Evolutionary conservation across 495 filamentous ascomycete species (phyloP), one percentile per base, ranked within the genome.

Genomic region (Podospora anserina): DNA sequence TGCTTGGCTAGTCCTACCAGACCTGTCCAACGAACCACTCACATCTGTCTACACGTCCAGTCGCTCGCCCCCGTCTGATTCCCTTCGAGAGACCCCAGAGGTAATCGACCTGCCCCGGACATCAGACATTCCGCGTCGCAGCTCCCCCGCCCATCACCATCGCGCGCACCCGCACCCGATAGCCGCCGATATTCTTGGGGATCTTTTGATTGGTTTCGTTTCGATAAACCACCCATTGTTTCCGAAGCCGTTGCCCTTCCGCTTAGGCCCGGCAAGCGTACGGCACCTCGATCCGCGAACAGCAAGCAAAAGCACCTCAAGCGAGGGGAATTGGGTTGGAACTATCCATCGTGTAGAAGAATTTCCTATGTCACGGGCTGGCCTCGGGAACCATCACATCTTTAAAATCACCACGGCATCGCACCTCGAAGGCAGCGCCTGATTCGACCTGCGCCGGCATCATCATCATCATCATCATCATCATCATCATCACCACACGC

Each of bases 191-290:
- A 32, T 71, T 69, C 75, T 72, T 73, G 77, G 76, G 63, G 71
- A 80, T 72, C 68, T 73, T 75, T 78, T 76, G 77, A 79, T 78
- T 75, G 70, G 71, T 77, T 78, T 78, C 71, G 75, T 80, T 78
- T 78, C 72, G 71, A 76, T 75, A 66, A 70, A 71, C 78, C 78
- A 72, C 60, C 77, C 73, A 72, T 80, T 78, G 72, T 76, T 75
- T 79, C 79, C 65, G 68, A 59, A 59, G 34, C 67, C 69, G 60
- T 69, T 66, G 44, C 44, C 63, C 65, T 69, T 26, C 69, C 69
- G 69, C 66, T 55, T 34, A 68, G 68, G 68, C 68, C 74, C 67
- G 60, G 64, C 63, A 66, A 66, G 66, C 69, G 66, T 70, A 73
- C 69, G 65, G 69, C 72, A 69, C 61, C 13, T 11, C 55, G n/a